Evolutionary conservation across 2,329 filamentous ascomycete species (phyloP), one percentile per base, ranked within the genome.

Genomic region (Diaporthe vaccinii): DNA sequence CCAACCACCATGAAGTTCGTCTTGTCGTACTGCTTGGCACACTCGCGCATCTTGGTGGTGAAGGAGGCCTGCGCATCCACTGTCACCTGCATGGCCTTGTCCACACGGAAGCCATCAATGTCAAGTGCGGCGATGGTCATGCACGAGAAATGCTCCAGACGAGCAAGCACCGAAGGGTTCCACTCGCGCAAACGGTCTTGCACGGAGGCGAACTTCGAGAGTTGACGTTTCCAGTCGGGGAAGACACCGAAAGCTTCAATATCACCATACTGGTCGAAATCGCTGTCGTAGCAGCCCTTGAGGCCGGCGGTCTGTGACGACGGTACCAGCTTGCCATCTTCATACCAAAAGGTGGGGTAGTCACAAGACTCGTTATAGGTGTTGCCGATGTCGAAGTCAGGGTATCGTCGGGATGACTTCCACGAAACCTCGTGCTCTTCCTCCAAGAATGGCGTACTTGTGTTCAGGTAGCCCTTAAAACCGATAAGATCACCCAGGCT

Each of bases 141-240:
- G 82, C 91, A 93, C 2, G 90, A 91, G 78, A 92, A 91, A 58
- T 87, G 86, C 76, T 89, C 87, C 72, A 93, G 82, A 78, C 89
- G 90, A 65, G 88, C 85, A 51, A 88, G 84, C 0, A 92, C 91
- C 28, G 87, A 87, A 1, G 89, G 88, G 46, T 87, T 79, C 91
- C 91, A 93, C 80, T 92, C 91, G 72, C 91, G 87, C 12, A 93
- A 84, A 79, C 91, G 90, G 80, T 93, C 91, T 81, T 93, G 91
- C 2, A 92, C 91, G 68, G 88, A 91, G 65, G 91, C 90, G 82
- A 93, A 93, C 77, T 92, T 92, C 22, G 90, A 87, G 44, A 93
- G 84, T 79, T 93, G 89, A 80, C 89, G 89, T 77, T 91, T 85
- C 87, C 89, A 92, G 79, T 92, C 89, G 0, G 91, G 89, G 75